These are phyloP conservation scores for Ganoderma multipileum DNA, from an alignment of 1,284 basidiomycete genomes.

Conservation along the genomic window DNA sequence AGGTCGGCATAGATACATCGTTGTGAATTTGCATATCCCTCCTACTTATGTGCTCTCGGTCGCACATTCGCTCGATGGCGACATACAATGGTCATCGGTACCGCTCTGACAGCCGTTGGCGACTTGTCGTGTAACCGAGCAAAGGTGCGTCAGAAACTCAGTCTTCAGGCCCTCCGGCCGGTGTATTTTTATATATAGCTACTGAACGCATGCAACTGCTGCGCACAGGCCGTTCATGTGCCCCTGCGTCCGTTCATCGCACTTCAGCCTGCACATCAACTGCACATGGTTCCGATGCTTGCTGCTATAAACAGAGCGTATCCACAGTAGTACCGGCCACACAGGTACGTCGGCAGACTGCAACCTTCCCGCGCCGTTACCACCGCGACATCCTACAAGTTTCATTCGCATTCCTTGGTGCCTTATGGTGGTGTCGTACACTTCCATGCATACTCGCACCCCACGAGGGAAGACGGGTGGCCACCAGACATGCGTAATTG, in stretches of 20 bases:
- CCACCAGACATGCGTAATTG: neutral
- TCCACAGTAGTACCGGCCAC: neutral
- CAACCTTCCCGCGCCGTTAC: neutral
- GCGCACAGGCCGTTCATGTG: neutral
- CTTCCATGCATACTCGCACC: neutral
- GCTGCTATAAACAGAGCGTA: neutral
- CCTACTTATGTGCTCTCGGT: neutral
- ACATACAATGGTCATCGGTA: neutral
- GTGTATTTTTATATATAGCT: neutral
- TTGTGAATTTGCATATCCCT: neutral
- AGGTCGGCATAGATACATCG: too few relatives aligned
- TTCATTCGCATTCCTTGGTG: neutral
- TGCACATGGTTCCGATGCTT: neutral
- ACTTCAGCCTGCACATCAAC: neutral
- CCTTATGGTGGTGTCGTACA: neutral
- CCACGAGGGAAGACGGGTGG: neutral
- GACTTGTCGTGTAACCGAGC: neutral
- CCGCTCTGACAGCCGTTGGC: neutral
- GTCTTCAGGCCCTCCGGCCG: neutral
- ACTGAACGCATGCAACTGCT: neutral
- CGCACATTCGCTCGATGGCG: neutral
- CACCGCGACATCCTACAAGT: neutral
- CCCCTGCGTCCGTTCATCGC: neutral
- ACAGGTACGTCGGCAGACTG: neutral
- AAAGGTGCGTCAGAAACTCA: neutral